Evolutionary conservation across 2,329 filamentous ascomycete species (phyloP), one percentile per base, ranked within the genome.

Genomic region (Talaromyces sp.): DNA sequence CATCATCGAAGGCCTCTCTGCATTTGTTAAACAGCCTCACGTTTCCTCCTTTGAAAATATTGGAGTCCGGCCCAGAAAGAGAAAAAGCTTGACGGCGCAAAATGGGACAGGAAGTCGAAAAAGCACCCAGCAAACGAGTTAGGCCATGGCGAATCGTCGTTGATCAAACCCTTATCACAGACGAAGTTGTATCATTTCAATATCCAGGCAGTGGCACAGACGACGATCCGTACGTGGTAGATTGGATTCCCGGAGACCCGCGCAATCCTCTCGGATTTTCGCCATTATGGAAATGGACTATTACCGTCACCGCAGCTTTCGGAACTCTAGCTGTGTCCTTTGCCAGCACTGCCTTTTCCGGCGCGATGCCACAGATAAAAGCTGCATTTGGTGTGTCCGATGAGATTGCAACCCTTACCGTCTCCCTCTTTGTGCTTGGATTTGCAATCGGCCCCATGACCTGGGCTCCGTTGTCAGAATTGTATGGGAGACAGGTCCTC

Each of bases 361-460:
- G 52, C 6, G 2, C 29, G 10, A 38, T 38, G 29, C 29, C 29
- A 9, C 29, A 55, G 31, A 38, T 55, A 6, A 31, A 38, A n/a
- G 2, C 29, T 9, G 14, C 3, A 2, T 55, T 55, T 41, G 29
- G 27, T 13, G 51, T 35, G 29, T 54, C 51, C 27, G 29, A 27
- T 32, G 51, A 54, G 29, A 32, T 54, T 9, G 51, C 51, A n/a
- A 54, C 51, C 2, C 29, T 54, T 26, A 32, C 27, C 26, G 27
- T 54, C 9, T 54, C 51, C 14, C 51, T 54, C 1, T 54, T 35
- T 13, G 51, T 54, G 27, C 27, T 54, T 4, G 87, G 88, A 26
- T 86, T 85, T 62, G 83, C 82, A 1, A 81, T 84, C 26, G 86
- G 86, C 0, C 86, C 86, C 0, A 71, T 83, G 56, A 60, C 88